phyloP scores from a whole-genome alignment of 495 filamentous ascomycete genomes.

The Penicillium angulare region DNA sequence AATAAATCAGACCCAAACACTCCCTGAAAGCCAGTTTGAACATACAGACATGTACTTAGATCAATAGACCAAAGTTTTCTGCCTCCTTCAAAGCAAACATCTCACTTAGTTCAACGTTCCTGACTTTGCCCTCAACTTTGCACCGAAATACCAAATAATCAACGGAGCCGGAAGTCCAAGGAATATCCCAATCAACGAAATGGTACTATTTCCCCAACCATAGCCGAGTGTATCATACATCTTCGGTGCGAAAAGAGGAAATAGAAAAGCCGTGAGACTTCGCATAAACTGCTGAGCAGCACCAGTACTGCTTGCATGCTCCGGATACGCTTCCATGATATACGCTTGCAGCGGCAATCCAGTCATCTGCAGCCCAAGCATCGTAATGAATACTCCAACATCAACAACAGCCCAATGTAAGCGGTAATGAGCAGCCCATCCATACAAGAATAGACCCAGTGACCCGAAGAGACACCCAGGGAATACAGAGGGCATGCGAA shows the following conservation, averaged over 20 bases:
- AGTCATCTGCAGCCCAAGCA: slow-evolving; percentile 15
- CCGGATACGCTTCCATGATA: slow-evolving; percentile 16
- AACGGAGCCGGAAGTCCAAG: slow-evolving; percentile 15
- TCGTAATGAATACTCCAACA: slow-evolving; percentile 39
- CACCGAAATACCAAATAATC: slow-evolving; percentile 15
- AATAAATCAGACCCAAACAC: not conserved
- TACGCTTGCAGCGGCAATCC: slow-evolving; percentile 15
- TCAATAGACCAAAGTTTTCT: not conserved
- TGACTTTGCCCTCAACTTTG: slow-evolving; percentile 5
- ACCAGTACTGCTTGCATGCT: slow-evolving; percentile 13
- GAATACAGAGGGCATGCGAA: slow-evolving; percentile 3
- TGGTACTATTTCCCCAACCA: slow-evolving; percentile 53
- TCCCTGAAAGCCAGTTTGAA: too few relatives aligned
- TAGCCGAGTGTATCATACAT: slow-evolving; percentile 56
- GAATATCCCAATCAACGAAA: slow-evolving; percentile 11
- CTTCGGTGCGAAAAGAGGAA: slow-evolving; percentile 54
- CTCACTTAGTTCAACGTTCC: not conserved
- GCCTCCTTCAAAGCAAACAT: not conserved
- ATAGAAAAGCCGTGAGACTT: slow-evolving; percentile 27
- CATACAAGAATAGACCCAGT: slow-evolving; percentile 14
- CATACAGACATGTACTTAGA: too few relatives aligned
- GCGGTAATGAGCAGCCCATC: slow-evolving; percentile 11
- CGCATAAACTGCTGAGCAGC: slow-evolving; percentile 14
- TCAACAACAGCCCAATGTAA: slow-evolving; percentile 15
- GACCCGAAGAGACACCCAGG: slow-evolving; percentile 8